These are phyloP conservation scores for Lecanoromycetidae sp. DNA, from an alignment of 2,329 filamentous ascomycete species.

Conservation along the genomic window DNA sequence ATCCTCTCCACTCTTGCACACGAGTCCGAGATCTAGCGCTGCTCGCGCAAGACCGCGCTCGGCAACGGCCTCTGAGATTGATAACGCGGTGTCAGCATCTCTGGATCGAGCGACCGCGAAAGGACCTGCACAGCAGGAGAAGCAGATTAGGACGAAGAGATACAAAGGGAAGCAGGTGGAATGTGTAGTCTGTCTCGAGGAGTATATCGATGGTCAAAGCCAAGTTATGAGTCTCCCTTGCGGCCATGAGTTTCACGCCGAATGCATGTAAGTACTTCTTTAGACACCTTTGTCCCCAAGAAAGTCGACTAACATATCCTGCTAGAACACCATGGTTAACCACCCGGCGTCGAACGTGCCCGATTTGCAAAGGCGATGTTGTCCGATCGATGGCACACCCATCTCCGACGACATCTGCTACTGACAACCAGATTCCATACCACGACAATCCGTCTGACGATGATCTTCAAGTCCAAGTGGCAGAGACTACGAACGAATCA, in stretches of 20 bases:
- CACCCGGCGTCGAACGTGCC: slow-evolving; percentile 88
- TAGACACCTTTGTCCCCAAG: not conserved
- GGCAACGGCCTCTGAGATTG: slow-evolving; percentile 27
- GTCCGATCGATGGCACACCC: slow-evolving; percentile 49
- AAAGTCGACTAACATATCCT: not conserved
- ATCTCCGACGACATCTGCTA: slow-evolving; percentile 21
- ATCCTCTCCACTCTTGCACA: slow-evolving; percentile 68
- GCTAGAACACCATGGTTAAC: slow-evolving; percentile 91
- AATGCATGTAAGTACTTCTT: slow-evolving; percentile 79
- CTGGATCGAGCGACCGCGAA: slow-evolving; percentile 20
- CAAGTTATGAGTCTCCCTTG: slow-evolving; percentile 94
- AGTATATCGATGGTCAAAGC: slow-evolving; percentile 89
- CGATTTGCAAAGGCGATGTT: slow-evolving; percentile 96
- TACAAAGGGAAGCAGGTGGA: slow-evolving; percentile 62
- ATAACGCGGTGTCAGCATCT: slow-evolving; percentile 20
- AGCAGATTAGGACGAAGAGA: slow-evolving; percentile 37
- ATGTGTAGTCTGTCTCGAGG: slow-evolving; percentile 92
- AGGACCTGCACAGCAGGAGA: slow-evolving; percentile 29
- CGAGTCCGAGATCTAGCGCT: slow-evolving; percentile 28
- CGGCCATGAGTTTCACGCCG: slow-evolving; percentile 92
- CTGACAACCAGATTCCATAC: slow-evolving; percentile 11
- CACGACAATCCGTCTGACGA: slow-evolving; percentile 33
- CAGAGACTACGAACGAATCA: slow-evolving; percentile 35
- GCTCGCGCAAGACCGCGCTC: slow-evolving; percentile 28
- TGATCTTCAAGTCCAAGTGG: slow-evolving; percentile 34